These are phyloP conservation scores for Aquilaria malaccensis DNA, from an alignment of 345 rosid species.

Conservation along the genomic window DNA sequence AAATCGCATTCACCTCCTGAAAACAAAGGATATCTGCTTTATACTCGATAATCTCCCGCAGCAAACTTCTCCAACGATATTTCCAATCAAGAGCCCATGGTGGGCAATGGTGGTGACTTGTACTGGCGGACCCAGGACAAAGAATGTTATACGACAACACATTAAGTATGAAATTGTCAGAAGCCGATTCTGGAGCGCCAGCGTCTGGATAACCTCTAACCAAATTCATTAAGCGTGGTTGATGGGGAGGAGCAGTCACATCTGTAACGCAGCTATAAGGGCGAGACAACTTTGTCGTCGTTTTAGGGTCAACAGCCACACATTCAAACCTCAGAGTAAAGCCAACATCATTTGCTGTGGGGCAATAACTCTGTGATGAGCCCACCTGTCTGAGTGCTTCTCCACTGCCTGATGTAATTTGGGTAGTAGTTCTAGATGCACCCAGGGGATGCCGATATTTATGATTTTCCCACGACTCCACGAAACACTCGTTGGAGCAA, in stretches of 20 bases:
- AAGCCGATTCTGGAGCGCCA: neutral
- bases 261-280: neutral
- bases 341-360: slow-evolving; percentile 5
- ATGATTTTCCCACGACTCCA: slow-evolving; percentile 2
- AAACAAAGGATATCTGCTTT: slow-evolving; percentile 59
- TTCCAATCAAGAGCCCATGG: slow-evolving; percentile 54
- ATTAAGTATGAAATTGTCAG: slow-evolving; percentile 41
- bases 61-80: slow-evolving; percentile 48
- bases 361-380: slow-evolving; percentile 7
- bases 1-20: slow-evolving; percentile 43
- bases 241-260: slow-evolving; percentile 1
- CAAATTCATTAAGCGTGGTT: slow-evolving; percentile 9
- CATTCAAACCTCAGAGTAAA: slow-evolving; percentile 7
- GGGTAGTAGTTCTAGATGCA: neutral
- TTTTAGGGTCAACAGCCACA: neutral
- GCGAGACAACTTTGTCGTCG: neutral
- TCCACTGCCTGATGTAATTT: neutral
- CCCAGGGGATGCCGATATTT: neutral
- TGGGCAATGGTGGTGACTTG: slow-evolving; percentile 34
- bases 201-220: neutral
- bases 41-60: slow-evolving; percentile 45
- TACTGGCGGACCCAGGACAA: slow-evolving; percentile 30
- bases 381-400: neutral
- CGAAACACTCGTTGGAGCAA: slow-evolving; percentile 7
- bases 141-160: slow-evolving; percentile 52